Evolutionary conservation across 352 stramenopile genomes (phyloP).

Genomic region (Saprolegnia diclina): DNA sequence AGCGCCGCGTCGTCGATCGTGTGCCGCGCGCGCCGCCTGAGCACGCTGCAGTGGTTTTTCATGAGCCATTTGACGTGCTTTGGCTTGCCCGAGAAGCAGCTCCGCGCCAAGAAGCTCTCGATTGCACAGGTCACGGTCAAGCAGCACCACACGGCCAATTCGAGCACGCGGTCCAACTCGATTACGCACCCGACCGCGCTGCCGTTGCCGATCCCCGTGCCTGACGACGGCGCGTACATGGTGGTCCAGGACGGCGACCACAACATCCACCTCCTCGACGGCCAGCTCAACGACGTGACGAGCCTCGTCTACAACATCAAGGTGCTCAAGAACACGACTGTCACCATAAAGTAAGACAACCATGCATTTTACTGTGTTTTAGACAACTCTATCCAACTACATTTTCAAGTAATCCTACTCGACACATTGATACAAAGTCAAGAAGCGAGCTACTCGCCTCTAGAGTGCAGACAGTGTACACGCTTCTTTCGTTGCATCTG

Average conservation of each 20-base stretch:
- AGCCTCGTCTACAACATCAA: constrained; percentile 27
- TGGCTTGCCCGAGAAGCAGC: constrained; percentile 20
- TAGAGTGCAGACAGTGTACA: no score
- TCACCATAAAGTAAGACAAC: constrained; percentile 10
- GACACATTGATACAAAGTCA: no score
- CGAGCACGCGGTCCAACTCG: background rate
- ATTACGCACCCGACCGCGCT: background rate
- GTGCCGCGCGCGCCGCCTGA: constrained; percentile 8
- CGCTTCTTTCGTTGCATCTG: no score
- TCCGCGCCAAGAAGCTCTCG: constrained; percentile 6
- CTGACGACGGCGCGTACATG: background rate
- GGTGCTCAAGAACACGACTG: constrained; percentile 6
- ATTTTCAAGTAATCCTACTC: background rate
- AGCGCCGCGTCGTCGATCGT: background rate
- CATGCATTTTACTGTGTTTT: background rate
- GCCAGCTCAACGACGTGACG: constrained; percentile 19
- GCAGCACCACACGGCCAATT: background rate
- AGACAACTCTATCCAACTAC: background rate
- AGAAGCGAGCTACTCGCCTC: no score
- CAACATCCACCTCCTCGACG: constrained; percentile 12
- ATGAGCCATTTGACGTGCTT: constrained; percentile 22
- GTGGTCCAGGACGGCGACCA: constrained; percentile 15
- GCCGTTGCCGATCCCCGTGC: background rate
- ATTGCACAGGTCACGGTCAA: background rate
- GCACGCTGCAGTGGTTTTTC: constrained; percentile 25